Base-by-base conservation (phyloP, 768 basidiomycete genomes). In the Phallus indusiatus region DNA sequence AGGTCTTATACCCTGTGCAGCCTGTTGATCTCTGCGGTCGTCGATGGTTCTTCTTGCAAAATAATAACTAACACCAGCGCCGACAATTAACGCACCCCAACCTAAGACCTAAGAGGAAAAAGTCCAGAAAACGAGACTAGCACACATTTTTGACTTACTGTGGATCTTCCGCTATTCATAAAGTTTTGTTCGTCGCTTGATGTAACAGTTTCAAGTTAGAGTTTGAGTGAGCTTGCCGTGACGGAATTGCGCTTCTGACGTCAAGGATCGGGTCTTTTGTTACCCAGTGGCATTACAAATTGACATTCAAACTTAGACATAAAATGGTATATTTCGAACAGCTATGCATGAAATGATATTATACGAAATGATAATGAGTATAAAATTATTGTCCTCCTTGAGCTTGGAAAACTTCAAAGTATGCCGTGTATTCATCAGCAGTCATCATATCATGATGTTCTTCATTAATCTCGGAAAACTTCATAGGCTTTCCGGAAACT, bases 381-480 rank as follows among this genome's bases (percentile, higher is more conserved):
- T 42, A 14, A 42, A n/a, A 5, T 42, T 42, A 42, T 42, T 34
- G 28, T 24, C 57, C 50, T 37, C 34, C 60, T 17, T 70, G 76
- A 54, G 77, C 74, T 70, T 82, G 81, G 68, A 84, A 75, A 61
- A 90, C 75, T 64, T 88, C 82, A 67, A 85, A 91, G 72, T 81
- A 92, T 35, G 82, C 82, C 33, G 85, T 83, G 68, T 95, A 95
- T 71, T 96, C 94, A 58, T 94, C 94, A 1, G 90, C 85, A 3
- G 90, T 90, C 94, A 96, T 96, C 64, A 85, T 67, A 51, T 93
- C 94, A 66, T 93, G 87, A 68, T 94, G 87, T 64, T 93, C 94
- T 65, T 96, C 94, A 2, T 90, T 94, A 47, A 98, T 82, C 62
- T 85, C 77, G 3, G 85, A 88, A 65, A 89, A 86, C 7, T 81